Base-by-base conservation (phyloP, 169 alveolate genomes). In the Cryptosporidium felis region DNA sequence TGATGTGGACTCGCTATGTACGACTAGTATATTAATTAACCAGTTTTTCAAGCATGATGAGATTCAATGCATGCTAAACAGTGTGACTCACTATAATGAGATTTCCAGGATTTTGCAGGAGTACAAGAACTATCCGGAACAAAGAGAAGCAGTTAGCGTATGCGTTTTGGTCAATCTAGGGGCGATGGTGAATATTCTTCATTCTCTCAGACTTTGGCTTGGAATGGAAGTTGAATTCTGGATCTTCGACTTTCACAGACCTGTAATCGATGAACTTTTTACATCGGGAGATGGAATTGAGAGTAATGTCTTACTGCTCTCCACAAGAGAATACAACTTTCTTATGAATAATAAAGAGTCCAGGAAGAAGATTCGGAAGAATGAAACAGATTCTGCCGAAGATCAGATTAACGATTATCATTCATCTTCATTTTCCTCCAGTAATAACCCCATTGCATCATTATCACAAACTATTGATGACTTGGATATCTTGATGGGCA, bases 41-140 rank as follows among this genome's bases (percentile, higher is more conserved):
- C 85, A 74, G 28, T 51, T 74, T 18, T 49, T 74, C n/a, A 74
- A 40, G 16, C 60, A 56, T 34, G 85, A 74, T n/a, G 56, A 74
- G 12, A 36, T 74, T 26, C 59, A 60, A 3, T 74, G 85, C 28
- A 14, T 74, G 58, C 32, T 74, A 58, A 74, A 74, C 21, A 38
- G 85, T 74, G 85, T 74, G 3, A 74, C 74, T 12, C 85, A 74
- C 61, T 74, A 74, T 53, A 53, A 74, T 38, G 85, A 74, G n/a
- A 74, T 74, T 18, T 74, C 66, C 0, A 58, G 32, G 46, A 53
- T 74, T 53, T 16, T 74, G 42, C 74, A 74, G 34, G 85, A 74
- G 40, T 74, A 74, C 6, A 56, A 36, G n/a, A 14, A 53, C 26
- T 74, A 74, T 38, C 16, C 40, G n/a, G 40, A 30, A 3, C 85